These are phyloP conservation scores for Penicillium canescens DNA, from an alignment of 495 filamentous ascomycete species.

Conservation along the genomic window DNA sequence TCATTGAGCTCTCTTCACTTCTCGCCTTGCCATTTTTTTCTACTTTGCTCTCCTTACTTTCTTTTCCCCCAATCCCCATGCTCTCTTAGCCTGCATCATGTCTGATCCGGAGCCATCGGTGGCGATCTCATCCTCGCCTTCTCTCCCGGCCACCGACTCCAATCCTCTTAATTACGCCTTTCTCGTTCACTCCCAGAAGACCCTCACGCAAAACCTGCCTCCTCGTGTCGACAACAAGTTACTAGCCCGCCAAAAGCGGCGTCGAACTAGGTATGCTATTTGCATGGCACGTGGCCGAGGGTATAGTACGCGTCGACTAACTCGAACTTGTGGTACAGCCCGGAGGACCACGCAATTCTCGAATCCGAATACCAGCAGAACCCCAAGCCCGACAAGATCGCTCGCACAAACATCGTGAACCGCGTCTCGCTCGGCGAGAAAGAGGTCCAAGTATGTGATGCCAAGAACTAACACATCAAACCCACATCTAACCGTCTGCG, in stretches of 20 bases:
- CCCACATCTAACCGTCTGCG: conserved; percentile 16
- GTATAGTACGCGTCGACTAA: conserved; percentile 14
- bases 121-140: conserved; percentile 38
- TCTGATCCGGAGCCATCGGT: conserved; percentile 39
- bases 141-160: conserved; percentile 37
- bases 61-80: conserved; percentile 14
- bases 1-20: conserved; percentile 14
- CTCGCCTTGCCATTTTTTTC: conserved; percentile 12
- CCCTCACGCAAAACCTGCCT: conserved; percentile 60
- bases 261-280: conserved; percentile 59
- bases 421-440: conserved; percentile 92
- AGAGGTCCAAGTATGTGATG: conserved; percentile 83
- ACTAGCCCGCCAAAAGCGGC: conserved; percentile 66
- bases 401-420: conserved; percentile 78
- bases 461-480: conserved; percentile 27
- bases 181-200: conserved; percentile 67
- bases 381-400: conserved; percentile 89
- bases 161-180: conserved; percentile 58
- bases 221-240: conserved; percentile 68
- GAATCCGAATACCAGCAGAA: conserved; percentile 85
- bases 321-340: conserved; percentile 46
- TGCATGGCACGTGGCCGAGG: not conserved
- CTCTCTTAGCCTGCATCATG: conserved; percentile 28
- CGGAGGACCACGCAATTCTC: conserved; percentile 86
- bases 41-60: conserved; percentile 8